Evolutionary conservation across 768 basidiomycete genomes (phyloP).

Genomic region (Amanita pseudoporphyria): DNA sequence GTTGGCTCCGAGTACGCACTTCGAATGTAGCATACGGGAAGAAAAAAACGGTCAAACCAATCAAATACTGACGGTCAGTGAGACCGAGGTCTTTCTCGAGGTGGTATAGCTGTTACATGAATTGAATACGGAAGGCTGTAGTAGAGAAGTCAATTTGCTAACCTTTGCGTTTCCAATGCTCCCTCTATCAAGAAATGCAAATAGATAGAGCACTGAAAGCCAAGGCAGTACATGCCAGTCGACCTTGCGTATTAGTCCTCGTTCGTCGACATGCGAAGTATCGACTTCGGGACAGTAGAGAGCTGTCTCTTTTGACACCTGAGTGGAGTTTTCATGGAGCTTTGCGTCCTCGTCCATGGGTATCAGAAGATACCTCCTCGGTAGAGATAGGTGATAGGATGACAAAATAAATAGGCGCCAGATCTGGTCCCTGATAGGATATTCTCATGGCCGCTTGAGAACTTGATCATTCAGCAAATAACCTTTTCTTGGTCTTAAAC

Average conservation of each 20-base stretch:
- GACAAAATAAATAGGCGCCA: too few species aligned
- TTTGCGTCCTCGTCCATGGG: not conserved
- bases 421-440: too few species aligned
- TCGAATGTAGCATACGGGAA: slow-evolving; percentile 66
- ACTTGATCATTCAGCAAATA: too few species aligned
- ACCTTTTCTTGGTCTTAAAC: too few species aligned
- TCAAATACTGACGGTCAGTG: slow-evolving; percentile 54
- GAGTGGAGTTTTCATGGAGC: not conserved
- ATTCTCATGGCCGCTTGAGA: too few species aligned
- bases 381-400: too few species aligned
- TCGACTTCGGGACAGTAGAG: slow-evolving; percentile 42
- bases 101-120: slow-evolving; percentile 39
- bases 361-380: too few species aligned
- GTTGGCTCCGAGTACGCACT: slow-evolving; percentile 25
- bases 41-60: slow-evolving; percentile 68
- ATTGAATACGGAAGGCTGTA: not conserved
- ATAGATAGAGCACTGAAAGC: slow-evolving; percentile 62
- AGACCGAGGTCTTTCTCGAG: slow-evolving; percentile 49
- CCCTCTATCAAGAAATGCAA: slow-evolving; percentile 60
- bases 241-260: slow-evolving; percentile 46
- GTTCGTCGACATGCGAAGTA: slow-evolving; percentile 43
- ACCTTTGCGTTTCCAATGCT: slow-evolving; percentile 75
- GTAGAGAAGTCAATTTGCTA: slow-evolving; percentile 9
- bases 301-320: not conserved
- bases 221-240: slow-evolving; percentile 67